These are phyloP conservation scores for Verticillium nonalfalfae DNA, from an alignment of 2,329 filamentous ascomycete species.

Conservation along the genomic window DNA sequence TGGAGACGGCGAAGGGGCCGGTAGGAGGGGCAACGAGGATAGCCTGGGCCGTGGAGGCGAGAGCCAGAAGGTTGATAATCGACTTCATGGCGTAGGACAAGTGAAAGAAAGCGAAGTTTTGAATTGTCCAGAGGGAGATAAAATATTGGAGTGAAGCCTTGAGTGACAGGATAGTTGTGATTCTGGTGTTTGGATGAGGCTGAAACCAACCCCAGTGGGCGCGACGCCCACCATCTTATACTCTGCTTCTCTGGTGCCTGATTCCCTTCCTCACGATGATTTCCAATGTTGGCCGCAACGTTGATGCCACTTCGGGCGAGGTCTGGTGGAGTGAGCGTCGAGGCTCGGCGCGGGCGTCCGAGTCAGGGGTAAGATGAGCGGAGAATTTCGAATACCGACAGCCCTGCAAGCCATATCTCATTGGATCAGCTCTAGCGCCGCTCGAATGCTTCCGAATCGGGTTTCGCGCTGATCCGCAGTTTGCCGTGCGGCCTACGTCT, in stretches of 20 bases:
- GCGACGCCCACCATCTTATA: neutral
- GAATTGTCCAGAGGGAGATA: neutral
- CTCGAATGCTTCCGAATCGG: slow-evolving; percentile 8
- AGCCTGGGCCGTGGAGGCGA: slow-evolving; percentile 13
- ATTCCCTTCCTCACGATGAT: neutral
- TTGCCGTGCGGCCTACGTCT: neutral
- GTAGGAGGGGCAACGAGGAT: slow-evolving; percentile 18
- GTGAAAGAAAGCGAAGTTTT: neutral
- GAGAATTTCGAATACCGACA: neutral
- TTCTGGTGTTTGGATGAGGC: neutral
- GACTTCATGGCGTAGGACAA: slow-evolving; percentile 12
- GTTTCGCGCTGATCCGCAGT: slow-evolving; percentile 2
- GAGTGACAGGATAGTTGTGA: neutral
- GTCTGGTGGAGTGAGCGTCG: neutral
- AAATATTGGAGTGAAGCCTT: no score
- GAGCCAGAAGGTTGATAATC: slow-evolving; percentile 7
- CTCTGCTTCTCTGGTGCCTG: neutral
- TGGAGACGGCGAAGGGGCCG: slow-evolving; percentile 22
- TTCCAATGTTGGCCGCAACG: neutral
- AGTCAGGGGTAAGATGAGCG: neutral
- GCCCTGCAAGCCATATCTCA: neutral
- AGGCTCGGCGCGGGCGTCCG: neutral
- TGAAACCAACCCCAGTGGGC: neutral
- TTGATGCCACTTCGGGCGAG: neutral
- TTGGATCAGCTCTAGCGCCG: slow-evolving; percentile 5